Percentiles rank a stretch among this genome's conserved stretches.
These are phyloP conservation scores for Sporothrix euskadiensis DNA, from an alignment of 2,329 filamentous ascomycete genomes.

Conservation along the genomic window DNA sequence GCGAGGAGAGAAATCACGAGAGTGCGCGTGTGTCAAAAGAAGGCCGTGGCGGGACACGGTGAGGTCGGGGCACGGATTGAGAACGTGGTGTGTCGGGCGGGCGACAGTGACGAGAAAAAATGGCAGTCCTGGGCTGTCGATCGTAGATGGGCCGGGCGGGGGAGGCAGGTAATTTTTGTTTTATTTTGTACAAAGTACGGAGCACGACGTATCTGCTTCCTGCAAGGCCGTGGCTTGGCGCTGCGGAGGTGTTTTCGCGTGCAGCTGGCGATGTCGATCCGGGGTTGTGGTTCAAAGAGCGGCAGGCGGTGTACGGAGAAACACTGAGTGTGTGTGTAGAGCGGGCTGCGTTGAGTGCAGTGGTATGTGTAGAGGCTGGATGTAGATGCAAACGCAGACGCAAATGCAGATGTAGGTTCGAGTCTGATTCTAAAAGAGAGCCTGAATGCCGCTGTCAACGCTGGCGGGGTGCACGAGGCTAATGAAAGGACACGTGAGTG, in stretches of 20 bases:
- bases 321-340: not conserved
- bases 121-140: not conserved
- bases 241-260: conserved; percentile 7
- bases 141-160: not conserved
- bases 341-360: not conserved
- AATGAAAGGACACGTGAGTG: conserved; percentile 1
- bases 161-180: not conserved
- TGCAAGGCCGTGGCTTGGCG: conserved; percentile 15
- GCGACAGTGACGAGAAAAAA: not conserved
- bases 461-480: not conserved
- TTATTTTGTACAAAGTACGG: not conserved
- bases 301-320: not conserved
- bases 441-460: not conserved
- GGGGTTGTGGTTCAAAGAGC: not conserved
- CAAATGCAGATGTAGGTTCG: not conserved
- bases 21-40: not conserved
- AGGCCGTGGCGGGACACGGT: not conserved
- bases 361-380: not conserved
- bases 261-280: conserved; percentile 16
- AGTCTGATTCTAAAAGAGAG: conserved; percentile 2
- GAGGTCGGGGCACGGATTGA: not conserved
- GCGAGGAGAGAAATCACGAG: not conserved
- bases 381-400: not conserved
- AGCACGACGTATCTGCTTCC: conserved; percentile 15
- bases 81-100: not conserved